These are phyloP conservation scores for Chamaecrista fasciculata DNA, from an alignment of 306 rosid species.

Conservation along the genomic window DNA sequence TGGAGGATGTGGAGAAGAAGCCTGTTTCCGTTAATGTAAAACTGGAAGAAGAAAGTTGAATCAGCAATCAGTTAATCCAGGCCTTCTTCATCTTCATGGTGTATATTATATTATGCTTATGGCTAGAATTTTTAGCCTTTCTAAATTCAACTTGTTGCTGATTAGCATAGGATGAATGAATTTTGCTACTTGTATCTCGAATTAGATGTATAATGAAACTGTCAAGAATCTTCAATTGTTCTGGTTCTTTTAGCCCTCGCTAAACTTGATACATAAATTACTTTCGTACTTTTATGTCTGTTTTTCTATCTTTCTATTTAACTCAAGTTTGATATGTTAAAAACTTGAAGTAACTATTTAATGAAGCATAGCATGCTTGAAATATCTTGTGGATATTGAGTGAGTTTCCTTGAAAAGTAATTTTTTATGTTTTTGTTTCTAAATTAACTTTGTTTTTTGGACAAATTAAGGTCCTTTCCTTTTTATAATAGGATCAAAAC, in stretches of 20 bases:
- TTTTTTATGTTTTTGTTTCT: too few species aligned
- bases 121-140: constrained; percentile 24
- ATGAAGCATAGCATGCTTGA: too few species aligned
- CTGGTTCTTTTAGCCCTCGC: constrained; percentile 7
- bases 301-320: too few species aligned
- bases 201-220: constrained; percentile 30
- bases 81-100: constrained; percentile 31
- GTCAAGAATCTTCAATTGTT: constrained; percentile 19
- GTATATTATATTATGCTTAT: constrained; percentile 40
- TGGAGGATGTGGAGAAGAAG: constrained; percentile 34
- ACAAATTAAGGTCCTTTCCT: too few species aligned
- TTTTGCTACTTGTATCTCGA: constrained; percentile 20
- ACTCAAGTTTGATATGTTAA: too few species aligned
- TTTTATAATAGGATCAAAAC: too few species aligned
- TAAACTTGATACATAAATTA: too few species aligned
- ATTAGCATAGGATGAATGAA: constrained; percentile 28
- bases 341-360: too few species aligned
- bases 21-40: constrained; percentile 33
- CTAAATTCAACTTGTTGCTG: constrained; percentile 27
- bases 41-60: constrained; percentile 43
- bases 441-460: too few species aligned
- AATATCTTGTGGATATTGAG: too few species aligned
- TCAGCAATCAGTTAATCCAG: constrained; percentile 25
- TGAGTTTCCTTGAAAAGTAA: too few species aligned
- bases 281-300: too few species aligned